Evolutionary conservation across 257 asterid species (phyloP).

Genomic region (Solanum pinnatisectum): DNA sequence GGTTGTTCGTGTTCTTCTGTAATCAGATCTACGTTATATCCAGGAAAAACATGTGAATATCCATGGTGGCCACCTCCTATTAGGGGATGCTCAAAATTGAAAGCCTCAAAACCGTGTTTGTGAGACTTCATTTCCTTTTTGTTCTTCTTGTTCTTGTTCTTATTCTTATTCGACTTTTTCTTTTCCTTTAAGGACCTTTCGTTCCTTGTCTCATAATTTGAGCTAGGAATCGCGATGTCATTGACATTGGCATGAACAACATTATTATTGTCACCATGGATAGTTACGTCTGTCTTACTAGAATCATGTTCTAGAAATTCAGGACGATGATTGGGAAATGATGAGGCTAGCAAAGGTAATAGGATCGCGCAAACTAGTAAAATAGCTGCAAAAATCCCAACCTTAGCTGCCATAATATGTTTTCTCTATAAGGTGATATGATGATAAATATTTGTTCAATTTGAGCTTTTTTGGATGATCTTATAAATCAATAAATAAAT

Average conservation of each 20-base stretch:
- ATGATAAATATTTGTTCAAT: conserved; percentile 8
- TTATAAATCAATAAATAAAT: neutral
- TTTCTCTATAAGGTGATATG: neutral
- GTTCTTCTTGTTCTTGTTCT: neutral
- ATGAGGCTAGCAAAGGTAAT: conserved; percentile 28
- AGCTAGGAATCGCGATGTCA: neutral
- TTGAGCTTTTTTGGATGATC: neutral
- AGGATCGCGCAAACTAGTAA: conserved; percentile 24
- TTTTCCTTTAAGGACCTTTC: neutral
- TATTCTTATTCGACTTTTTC: neutral
- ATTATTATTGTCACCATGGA: neutral
- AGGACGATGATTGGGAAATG: neutral
- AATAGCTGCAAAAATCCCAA: conserved; percentile 18
- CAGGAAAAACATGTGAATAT: neutral
- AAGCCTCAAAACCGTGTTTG: neutral
- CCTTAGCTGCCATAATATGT: conserved; percentile 24
- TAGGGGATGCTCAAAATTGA: neutral
- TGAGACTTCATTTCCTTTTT: neutral
- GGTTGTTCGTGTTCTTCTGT: no score
- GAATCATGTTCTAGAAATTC: conserved; percentile 2
- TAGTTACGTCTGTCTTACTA: neutral
- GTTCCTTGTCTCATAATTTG: neutral
- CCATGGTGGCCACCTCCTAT: neutral
- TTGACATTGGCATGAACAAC: neutral
- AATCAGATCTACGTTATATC: neutral